Conservation (phyloP, 2,329 filamentous ascomycete species). For the Stemphylium vesicarium region DNA sequence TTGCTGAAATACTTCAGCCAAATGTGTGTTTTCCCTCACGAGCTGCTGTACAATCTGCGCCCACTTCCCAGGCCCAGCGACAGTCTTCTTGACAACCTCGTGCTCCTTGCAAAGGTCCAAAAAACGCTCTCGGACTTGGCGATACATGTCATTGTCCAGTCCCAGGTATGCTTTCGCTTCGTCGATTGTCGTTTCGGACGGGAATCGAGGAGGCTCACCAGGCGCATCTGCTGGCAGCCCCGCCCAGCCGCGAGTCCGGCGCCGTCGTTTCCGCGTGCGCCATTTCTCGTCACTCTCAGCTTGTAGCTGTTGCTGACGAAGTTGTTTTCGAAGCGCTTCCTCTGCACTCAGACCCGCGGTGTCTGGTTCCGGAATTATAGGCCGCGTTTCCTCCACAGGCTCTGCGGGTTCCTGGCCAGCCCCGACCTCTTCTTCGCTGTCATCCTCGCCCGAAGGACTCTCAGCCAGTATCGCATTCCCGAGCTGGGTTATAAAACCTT, state of each 20-base stretch:
- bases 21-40: conserved; percentile 67
- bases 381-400: conserved; percentile 8
- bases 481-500: conserved; percentile 35
- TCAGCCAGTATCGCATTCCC: conserved; percentile 37
- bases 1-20: conserved; percentile 67
- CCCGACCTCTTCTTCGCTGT: conserved; percentile 20
- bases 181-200: conserved; percentile 81
- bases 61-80: conserved; percentile 76
- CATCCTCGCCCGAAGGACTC: conserved; percentile 23
- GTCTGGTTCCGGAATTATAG: conserved; percentile 11
- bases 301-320: conserved; percentile 54
- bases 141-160: conserved; percentile 69
- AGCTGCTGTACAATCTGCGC: conserved; percentile 72
- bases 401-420: background rate
- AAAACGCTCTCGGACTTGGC: conserved; percentile 69
- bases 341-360: conserved; percentile 25
- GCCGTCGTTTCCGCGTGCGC: conserved; percentile 69
- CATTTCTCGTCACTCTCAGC: conserved; percentile 67
- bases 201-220: conserved; percentile 73
- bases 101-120: conserved; percentile 72
- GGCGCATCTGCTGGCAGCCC: conserved; percentile 71
- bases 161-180: conserved; percentile 74
- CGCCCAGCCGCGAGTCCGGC: conserved; percentile 71
- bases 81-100: conserved; percentile 75
- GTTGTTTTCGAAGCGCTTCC: conserved; percentile 34